Evolutionary conservation across 2,329 filamentous ascomycete species (phyloP).

Genomic region (Ascomycota sp.): DNA sequence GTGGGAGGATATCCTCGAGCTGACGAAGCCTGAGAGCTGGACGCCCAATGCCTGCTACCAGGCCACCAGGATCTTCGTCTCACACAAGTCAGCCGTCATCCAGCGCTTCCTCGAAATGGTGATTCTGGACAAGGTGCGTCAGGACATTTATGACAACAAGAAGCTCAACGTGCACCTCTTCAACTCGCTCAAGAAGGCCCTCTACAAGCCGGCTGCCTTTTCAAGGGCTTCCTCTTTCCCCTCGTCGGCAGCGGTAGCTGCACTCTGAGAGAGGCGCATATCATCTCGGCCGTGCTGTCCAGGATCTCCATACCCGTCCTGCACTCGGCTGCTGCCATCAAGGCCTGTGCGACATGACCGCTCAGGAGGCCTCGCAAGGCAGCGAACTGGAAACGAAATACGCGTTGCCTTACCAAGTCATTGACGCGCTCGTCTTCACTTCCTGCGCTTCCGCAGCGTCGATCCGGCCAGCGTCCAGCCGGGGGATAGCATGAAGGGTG

Average conservation of each 20-base stretch:
- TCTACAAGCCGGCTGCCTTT: conserved; percentile 94
- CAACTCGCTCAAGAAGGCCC: conserved; percentile 71
- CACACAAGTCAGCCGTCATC: conserved; percentile 56
- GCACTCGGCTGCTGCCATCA: conserved; percentile 78
- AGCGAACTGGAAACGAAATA: conserved; percentile 95
- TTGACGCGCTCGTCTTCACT: conserved; percentile 95
- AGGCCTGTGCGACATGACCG: conserved; percentile 85
- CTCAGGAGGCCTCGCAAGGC: conserved; percentile 65
- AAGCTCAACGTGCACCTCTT: conserved; percentile 94
- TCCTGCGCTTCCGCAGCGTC: conserved; percentile 64
- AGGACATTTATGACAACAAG: conserved; percentile 84
- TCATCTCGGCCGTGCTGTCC: conserved; percentile 69
- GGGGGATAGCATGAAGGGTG: conserved; percentile 31
- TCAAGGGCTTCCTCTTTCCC: conserved; percentile 90
- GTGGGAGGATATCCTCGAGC: conserved; percentile 72
- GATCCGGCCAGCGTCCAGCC: conserved; percentile 35
- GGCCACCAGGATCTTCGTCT: conserved; percentile 82
- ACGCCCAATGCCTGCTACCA: conserved; percentile 68
- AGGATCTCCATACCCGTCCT: conserved; percentile 76
- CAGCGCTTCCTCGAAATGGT: conserved; percentile 77
- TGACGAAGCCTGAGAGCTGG: conserved; percentile 59
- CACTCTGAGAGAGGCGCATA: conserved; percentile 78
- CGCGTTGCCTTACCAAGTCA: conserved; percentile 80
- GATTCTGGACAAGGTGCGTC: conserved; percentile 72
- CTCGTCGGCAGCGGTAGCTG: conserved; percentile 72